phyloP scores from a whole-genome alignment of 73 alveolate genomes.

The Tetrahymena borealis region DNA sequence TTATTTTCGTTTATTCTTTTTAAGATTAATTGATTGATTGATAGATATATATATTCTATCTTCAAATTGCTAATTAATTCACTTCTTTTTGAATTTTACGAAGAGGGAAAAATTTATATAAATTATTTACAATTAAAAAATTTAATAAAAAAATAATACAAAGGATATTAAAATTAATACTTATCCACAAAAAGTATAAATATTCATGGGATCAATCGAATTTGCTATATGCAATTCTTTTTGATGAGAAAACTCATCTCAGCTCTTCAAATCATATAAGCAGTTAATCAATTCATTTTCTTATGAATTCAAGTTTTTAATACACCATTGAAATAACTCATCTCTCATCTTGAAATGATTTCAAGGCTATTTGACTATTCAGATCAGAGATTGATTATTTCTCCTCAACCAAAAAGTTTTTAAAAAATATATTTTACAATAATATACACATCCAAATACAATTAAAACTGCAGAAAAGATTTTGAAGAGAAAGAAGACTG shows the following conservation, averaged over 20 bases:
- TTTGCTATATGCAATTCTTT: not conserved
- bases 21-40: too few relatives aligned
- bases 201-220: not conserved
- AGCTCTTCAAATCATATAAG: not conserved
- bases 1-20: too few relatives aligned
- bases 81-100: too few relatives aligned
- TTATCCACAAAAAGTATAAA: too few relatives aligned
- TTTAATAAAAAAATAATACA: too few relatives aligned
- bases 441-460: not conserved
- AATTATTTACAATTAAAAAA: too few relatives aligned
- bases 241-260: not conserved
- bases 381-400: not conserved
- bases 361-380: not conserved
- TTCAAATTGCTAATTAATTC: too few relatives aligned
- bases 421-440: not conserved
- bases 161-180: too few relatives aligned
- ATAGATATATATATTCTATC: too few relatives aligned
- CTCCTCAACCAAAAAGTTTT: not conserved
- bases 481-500: not conserved
- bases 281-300: not conserved
- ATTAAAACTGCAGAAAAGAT: not conserved
- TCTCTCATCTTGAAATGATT: not conserved
- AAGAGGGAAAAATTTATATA: too few relatives aligned
- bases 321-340: not conserved
- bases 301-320: not conserved